Percentiles rank a stretch among this genome's conserved stretches.
phyloP scores from a whole-genome alignment of 306 rosid species.

The Dalbergia cochinchinensis region DNA sequence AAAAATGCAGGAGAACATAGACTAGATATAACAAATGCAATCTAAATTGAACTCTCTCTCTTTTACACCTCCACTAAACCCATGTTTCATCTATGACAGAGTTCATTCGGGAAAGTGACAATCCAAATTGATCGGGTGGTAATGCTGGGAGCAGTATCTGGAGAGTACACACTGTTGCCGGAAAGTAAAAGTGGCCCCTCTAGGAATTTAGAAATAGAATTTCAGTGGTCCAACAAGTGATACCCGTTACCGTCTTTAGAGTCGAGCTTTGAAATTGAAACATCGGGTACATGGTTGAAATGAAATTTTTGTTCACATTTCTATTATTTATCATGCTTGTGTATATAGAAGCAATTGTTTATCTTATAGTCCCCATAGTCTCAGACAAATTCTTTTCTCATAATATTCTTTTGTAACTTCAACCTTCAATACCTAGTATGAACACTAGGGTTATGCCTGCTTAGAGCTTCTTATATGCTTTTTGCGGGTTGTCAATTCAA shows the following conservation, averaged over 20 bases:
- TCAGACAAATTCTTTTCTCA: slow-evolving; percentile 57
- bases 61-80: slow-evolving; percentile 21
- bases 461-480: slow-evolving; percentile 39
- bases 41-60: neutral
- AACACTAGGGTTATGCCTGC: slow-evolving; percentile 43
- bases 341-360: slow-evolving; percentile 69
- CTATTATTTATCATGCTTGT: slow-evolving; percentile 66
- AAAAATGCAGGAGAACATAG: slow-evolving; percentile 25
- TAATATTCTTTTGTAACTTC: slow-evolving; percentile 63
- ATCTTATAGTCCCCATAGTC: slow-evolving; percentile 45
- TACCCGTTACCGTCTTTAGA: slow-evolving; percentile 1
- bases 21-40: slow-evolving; percentile 14
- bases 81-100: slow-evolving; percentile 60
- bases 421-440: slow-evolving; percentile 48
- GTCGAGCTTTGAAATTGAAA: slow-evolving; percentile 47
- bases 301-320: slow-evolving; percentile 44
- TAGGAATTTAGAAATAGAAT: slow-evolving; percentile 95
- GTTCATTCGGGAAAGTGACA: slow-evolving; percentile 96
- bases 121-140: slow-evolving; percentile 97
- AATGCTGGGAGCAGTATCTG: slow-evolving; percentile 95
- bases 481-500: slow-evolving; percentile 50
- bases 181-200: slow-evolving; percentile 94
- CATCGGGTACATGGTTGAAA: slow-evolving; percentile 42
- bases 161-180: slow-evolving; percentile 91
- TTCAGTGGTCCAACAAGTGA: slow-evolving; percentile 98